Percentiles rank a stretch among this genome's conserved stretches.
phyloP scores from a whole-genome alignment of 306 rosid genomes.

The Hippophae gyantsensis region DNA sequence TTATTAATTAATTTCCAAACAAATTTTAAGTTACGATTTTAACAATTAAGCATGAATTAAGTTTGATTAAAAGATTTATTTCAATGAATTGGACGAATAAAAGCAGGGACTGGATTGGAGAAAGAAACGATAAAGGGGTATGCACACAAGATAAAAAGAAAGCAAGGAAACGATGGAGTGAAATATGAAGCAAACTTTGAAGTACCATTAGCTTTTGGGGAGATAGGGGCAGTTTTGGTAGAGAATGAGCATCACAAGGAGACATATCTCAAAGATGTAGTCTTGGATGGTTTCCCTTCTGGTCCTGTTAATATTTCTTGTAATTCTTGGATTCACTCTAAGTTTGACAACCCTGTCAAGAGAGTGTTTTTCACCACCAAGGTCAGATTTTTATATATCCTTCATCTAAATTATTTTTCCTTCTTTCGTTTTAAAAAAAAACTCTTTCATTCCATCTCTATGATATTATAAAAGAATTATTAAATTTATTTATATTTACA shows the following conservation, averaged over 20 bases:
- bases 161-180: slow-evolving; percentile 4
- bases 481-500: neutral
- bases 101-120: slow-evolving; percentile 39
- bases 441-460: too few relatives aligned
- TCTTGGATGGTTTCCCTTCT: slow-evolving; percentile 24
- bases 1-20: too few relatives aligned
- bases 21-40: neutral
- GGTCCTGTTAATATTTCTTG: slow-evolving; percentile 29
- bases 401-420: too few relatives aligned
- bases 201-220: slow-evolving; percentile 47
- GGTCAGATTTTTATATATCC: slow-evolving; percentile 11
- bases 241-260: slow-evolving; percentile 61
- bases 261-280: slow-evolving; percentile 39
- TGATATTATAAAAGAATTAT: too few relatives aligned
- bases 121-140: slow-evolving; percentile 35
- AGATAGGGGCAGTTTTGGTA: slow-evolving; percentile 43
- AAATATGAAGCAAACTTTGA: slow-evolving; percentile 33
- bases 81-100: too few relatives aligned
- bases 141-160: slow-evolving; percentile 37
- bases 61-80: too few relatives aligned
- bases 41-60: too few relatives aligned
- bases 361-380: slow-evolving; percentile 51
- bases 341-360: slow-evolving; percentile 35
- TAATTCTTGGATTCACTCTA: slow-evolving; percentile 55
- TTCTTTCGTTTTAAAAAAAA: too few relatives aligned